Evolutionary conservation across 352 stramenopile genomes (phyloP), one percentile per base, ranked within the genome.

Genomic region (Globisporangium paroecandrum): DNA sequence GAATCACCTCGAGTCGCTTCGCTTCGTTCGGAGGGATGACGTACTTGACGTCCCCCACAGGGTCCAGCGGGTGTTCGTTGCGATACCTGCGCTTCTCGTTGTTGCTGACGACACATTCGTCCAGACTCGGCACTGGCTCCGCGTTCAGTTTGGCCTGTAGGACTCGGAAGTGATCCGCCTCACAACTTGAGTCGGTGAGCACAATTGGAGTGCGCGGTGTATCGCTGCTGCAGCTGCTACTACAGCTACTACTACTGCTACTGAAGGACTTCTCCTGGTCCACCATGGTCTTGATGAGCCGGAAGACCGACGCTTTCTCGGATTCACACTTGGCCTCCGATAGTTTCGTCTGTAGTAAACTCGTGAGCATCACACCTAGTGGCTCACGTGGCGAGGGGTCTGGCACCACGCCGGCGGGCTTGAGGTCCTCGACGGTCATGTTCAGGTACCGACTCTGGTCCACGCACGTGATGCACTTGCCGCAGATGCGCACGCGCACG

Each of bases 1-100:
- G 32, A 46, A 81, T 71, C 18, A 64, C 65, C 13, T 73, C 58
- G 4, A 85, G 49, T 5, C 82, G 82, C 10, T 58, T 8, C 29
- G 65, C 62, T 51, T 89, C 82, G 55, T 82, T 70, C 12, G 60
- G 57, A 0, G 80, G 73, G 41, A 47, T 47, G 13, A 47, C 41
- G 41, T 47, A 47, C 41, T 47, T 47, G 13, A 47, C 15, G 15
- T 47, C 41, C 3, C 47, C n/a, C 4, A 80, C 47, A 2, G 80
- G 72, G 1, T 69, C 72, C 41, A 47, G 15, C 15, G 41, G 41
- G 15, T 47, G 41, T 5, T 47, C 47, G 47, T 54, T 54, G 47
- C 47, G 47, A 12, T 54, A 54, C 20, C 47, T 54, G 47, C 47
- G 47, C 47, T 54, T 54, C 47, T 54, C 47, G n/a, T 54, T 54